A percentile compares a stretch with the other conserved stretches of the same genome.
These are phyloP conservation scores for Tranzscheliella williamsii DNA, from an alignment of 1,284 basidiomycete species.

Conservation along the genomic window DNA sequence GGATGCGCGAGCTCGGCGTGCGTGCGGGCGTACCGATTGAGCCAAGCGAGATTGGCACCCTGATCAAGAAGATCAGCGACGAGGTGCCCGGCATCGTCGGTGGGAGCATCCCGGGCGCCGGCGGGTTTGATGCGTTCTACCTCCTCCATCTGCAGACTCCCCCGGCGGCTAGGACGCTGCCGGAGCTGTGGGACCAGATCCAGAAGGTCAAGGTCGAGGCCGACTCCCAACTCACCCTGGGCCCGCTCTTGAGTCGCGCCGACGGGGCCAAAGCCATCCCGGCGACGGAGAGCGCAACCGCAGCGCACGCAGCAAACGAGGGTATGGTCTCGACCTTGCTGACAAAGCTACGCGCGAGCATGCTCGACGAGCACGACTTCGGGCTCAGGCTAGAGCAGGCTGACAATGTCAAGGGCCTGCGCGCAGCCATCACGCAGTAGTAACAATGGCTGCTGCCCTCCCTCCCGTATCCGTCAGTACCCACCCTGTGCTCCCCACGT, in stretches of 20 bases:
- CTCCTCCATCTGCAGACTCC: constrained; percentile 66
- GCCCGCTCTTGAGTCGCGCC: constrained; percentile 27
- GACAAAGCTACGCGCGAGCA: constrained; percentile 56
- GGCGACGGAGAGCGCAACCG: neutral
- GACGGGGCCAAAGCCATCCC: constrained; percentile 14
- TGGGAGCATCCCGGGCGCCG: constrained; percentile 94
- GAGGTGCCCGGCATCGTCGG: constrained; percentile 79
- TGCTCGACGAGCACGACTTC: constrained; percentile 57
- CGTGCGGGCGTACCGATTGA: constrained; percentile 84
- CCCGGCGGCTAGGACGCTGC: constrained; percentile 6
- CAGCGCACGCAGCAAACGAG: neutral
- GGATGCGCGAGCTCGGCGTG: constrained; percentile 86
- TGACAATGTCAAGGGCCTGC: constrained; percentile 70
- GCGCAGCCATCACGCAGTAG: constrained; percentile 46
- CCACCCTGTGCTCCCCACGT: too few relatives aligned
- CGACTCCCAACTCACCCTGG: constrained; percentile 17
- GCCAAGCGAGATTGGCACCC: constrained; percentile 80
- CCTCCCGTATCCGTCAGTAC: neutral
- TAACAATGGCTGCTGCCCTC: neutral
- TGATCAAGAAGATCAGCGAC: constrained; percentile 79
- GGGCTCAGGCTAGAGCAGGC: constrained; percentile 73
- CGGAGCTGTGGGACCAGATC: constrained; percentile 36
- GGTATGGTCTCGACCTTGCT: constrained; percentile 63
- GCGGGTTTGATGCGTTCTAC: constrained; percentile 97
- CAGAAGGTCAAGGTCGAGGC: constrained; percentile 23